Evolutionary conservation across 352 stramenopile species (phyloP).

Genomic region (Pythium graminicola): DNA sequence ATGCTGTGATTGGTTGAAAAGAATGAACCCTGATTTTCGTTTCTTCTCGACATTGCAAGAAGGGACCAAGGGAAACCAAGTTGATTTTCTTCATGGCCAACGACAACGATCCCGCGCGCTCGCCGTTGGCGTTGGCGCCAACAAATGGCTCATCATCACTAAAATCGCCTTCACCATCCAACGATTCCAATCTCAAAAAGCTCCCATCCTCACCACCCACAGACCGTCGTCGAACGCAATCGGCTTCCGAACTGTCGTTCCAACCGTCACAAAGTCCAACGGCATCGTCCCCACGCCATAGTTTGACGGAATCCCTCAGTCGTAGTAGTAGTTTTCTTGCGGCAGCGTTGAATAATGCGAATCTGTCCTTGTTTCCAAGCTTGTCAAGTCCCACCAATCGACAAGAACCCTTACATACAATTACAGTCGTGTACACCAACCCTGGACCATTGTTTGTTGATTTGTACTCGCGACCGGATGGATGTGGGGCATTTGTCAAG

Average conservation of each 20-base stretch:
- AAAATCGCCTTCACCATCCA: no score
- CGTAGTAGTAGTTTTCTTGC: conserved; percentile 43
- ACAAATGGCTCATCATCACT: no score
- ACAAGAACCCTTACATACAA: conserved; percentile 22
- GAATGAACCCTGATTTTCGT: conserved; percentile 11
- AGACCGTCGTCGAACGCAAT: conserved; percentile 49
- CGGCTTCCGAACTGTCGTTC: conserved; percentile 29
- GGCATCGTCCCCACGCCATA: conserved; percentile 25
- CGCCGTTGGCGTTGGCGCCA: conserved; percentile 12
- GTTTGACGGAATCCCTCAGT: conserved; percentile 31
- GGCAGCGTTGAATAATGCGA: conserved; percentile 19
- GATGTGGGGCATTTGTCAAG: conserved; percentile 64
- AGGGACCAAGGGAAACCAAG: not conserved
- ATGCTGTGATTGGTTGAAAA: conserved; percentile 4
- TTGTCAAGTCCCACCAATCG: conserved; percentile 18
- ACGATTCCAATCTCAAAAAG: no score
- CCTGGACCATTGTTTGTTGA: conserved; percentile 59
- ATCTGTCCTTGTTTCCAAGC: conserved; percentile 22
- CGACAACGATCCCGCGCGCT: conserved; percentile 12
- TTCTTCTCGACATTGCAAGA: not conserved
- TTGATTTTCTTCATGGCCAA: conserved; percentile 19
- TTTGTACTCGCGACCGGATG: conserved; percentile 65
- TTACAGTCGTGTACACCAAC: conserved; percentile 46
- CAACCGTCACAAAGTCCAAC: not conserved
- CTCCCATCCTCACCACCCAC: not conserved